Evolutionary conservation across 768 basidiomycete species (phyloP).

Genomic region (Clavaria fumosa): DNA sequence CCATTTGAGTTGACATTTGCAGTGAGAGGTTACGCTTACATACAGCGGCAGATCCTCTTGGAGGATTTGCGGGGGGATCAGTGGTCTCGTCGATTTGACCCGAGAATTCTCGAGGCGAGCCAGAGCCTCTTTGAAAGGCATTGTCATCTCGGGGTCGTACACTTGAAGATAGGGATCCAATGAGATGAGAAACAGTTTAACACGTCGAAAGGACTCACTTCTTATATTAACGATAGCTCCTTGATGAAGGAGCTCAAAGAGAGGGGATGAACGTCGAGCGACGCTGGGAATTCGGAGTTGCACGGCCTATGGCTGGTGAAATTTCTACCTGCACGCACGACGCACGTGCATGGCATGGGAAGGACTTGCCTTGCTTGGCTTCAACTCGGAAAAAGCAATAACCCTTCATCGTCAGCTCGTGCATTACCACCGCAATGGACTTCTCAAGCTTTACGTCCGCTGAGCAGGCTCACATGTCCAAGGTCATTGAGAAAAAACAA

Average conservation of each 20-base stretch:
- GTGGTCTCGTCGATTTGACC: slow-evolving; percentile 72
- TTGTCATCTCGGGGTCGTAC: slow-evolving; percentile 42
- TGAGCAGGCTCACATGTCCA: slow-evolving; percentile 94
- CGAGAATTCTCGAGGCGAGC: slow-evolving; percentile 73
- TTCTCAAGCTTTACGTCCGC: slow-evolving; percentile 79
- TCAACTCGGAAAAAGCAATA: too few species aligned
- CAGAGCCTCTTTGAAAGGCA: slow-evolving; percentile 68
- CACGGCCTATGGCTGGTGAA: too few species aligned
- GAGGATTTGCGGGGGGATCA: slow-evolving; percentile 90
- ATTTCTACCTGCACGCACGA: too few species aligned
- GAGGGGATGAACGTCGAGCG: too few species aligned
- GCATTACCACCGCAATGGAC: slow-evolving; percentile 49
- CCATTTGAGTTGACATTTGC: background rate
- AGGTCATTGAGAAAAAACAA: slow-evolving; percentile 94
- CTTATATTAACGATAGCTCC: background rate
- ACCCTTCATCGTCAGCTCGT: too few species aligned
- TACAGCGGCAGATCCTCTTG: slow-evolving; percentile 88
- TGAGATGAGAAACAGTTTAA: background rate
- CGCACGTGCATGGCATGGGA: too few species aligned
- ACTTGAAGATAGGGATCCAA: slow-evolving; percentile 19
- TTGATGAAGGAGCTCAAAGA: too few species aligned
- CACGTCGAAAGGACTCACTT: background rate
- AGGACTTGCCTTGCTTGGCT: too few species aligned
- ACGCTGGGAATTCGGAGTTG: too few species aligned
- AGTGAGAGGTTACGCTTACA: slow-evolving; percentile 13